phyloP scores from a whole-genome alignment of 2,329 filamentous ascomycete species.

The Onygena corvina region DNA sequence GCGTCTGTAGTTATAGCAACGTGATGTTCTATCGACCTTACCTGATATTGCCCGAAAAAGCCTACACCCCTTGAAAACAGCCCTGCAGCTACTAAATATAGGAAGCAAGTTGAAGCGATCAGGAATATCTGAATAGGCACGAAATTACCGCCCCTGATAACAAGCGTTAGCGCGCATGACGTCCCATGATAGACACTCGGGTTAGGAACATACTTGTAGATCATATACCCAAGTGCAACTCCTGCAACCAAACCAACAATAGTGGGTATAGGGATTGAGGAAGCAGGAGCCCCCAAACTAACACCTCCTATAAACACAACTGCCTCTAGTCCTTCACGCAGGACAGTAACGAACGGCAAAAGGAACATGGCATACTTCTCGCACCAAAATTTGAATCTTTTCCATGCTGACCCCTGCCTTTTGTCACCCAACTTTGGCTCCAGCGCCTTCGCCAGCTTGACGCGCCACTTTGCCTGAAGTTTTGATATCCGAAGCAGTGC shows the following conservation, averaged over 20 bases:
- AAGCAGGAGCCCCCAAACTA: conserved; percentile 9
- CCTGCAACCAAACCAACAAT: conserved; percentile 9
- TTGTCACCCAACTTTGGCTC: conserved; percentile 4
- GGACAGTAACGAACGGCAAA: conserved; percentile 10
- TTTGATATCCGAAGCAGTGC: conserved; percentile 12
- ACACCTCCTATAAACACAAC: conserved; percentile 12
- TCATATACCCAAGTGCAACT: conserved; percentile 9
- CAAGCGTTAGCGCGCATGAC: not conserved
- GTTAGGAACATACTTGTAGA: conserved; percentile 10
- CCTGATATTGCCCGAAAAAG: conserved; percentile 11
- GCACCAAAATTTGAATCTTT: conserved; percentile 10
- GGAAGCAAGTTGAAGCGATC: conserved; percentile 11
- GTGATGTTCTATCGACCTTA: not conserved
- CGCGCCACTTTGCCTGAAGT: conserved; percentile 11
- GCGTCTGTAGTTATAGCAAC: not conserved
- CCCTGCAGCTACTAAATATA: conserved; percentile 10
- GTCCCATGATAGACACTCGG: not conserved
- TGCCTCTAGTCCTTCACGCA: conserved; percentile 11
- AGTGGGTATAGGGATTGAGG: conserved; percentile 11
- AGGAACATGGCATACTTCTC: conserved; percentile 13
- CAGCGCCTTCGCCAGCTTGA: conserved; percentile 8
- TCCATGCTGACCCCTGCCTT: not conserved
- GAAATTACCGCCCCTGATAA: conserved; percentile 10
- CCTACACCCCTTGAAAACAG: conserved; percentile 10
- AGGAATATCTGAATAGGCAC: conserved; percentile 12